Evolutionary conservation across 1,139 yeast species (phyloP), one percentile per base, ranked within the genome.

Genomic region (Blastobotrys persicus): DNA sequence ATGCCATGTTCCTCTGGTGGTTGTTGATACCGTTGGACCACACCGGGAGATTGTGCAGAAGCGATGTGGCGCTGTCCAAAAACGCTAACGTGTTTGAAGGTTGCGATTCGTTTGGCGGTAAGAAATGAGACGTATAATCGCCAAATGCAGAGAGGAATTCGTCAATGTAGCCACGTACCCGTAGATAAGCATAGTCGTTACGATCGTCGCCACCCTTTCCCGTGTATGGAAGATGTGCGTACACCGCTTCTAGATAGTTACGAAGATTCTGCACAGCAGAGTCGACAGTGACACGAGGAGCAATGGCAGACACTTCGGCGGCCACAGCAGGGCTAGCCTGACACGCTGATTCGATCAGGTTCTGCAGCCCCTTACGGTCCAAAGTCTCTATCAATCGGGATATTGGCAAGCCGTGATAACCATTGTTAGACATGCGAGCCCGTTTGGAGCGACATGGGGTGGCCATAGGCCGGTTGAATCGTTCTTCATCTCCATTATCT

Each of bases 181-280:
- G 76, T 51, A 88, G 74, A 67, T 84, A 92, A n/a, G 96, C 84
- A 64, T 92, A 92, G 66, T 91, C 98, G 47, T 86, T 81, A 45
- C 77, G 74, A 17, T 75, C 72, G 58, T 85, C 88, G 23, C 44
- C 47, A 3, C 52, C 49, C 28, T 47, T 44, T 54, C 88, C 88
- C 58, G 83, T 83, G 66, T 85, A 87, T 1, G 96, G 96, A 55
- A 88, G 68, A 52, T 77, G 76, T 17, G 67, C 65, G 31, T 71
- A 62, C 26, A 87, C 78, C 2, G 61, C 60, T 13, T 74, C 71
- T 46, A 77, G 69, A 58, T 83, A 81, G 11, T 64, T 63, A 34
- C 71, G 67, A 48, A 88, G 69, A 31, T 80, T 71, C 11, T 68
- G 71, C 26, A 84, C 65, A 4, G 87, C 78, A 52, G 77, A 74